Base-by-base conservation (phyloP, 2,329 filamentous ascomycete species). In the Aspergillus flavus region DNA sequence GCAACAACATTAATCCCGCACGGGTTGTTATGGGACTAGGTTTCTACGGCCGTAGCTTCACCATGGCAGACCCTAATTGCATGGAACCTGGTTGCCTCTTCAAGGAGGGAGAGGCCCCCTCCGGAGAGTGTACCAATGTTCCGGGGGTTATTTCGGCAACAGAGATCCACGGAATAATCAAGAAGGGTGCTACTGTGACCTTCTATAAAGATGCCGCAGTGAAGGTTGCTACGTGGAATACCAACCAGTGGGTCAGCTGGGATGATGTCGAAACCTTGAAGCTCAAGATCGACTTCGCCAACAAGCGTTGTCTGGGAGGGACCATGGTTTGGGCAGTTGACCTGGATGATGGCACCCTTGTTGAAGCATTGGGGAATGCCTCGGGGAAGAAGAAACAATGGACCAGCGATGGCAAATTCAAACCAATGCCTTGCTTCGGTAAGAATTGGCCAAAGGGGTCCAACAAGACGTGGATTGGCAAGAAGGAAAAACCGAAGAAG, bases 11-110 rank as follows among this genome's bases (percentile, higher is more conserved):
- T 1, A 66, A 72, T 0, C 75, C 84, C 0, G 54, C 64, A 0
- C 81, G 83, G 59, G 66, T 86, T 5, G 57, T 66, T 28, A 59
- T 86, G 9, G 84, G 84, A 1, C 59, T 84, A 0, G 81, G 81
- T 1, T 78, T 76, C 55, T 86, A 86, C 58, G 83, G 82, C 0
- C 66, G 66, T 2, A 62, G 56, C 23, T 66, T 66, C 59, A 66
- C 61, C 10, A 52, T 66, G 59, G 45, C 11, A 9, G 34, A 62
- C 23, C 39, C 58, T 6, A 19, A 30, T 0, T 68, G 66, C 34
- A 26, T 54, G 36, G 36, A 50, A n/a, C 48, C 66, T 1, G 66
- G 66, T 9, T 68, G 64, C 30, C 39, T 23, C 2, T 68, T 63
- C 32, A 57, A 45, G 5, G 45, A 32, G 10, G 28, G 28, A 11